Percentiles rank a stretch among this genome's conserved stretches.
Conservation (phyloP, 2,329 filamentous ascomycete species). For the Phymatotrichopsis omnivora region DNA sequence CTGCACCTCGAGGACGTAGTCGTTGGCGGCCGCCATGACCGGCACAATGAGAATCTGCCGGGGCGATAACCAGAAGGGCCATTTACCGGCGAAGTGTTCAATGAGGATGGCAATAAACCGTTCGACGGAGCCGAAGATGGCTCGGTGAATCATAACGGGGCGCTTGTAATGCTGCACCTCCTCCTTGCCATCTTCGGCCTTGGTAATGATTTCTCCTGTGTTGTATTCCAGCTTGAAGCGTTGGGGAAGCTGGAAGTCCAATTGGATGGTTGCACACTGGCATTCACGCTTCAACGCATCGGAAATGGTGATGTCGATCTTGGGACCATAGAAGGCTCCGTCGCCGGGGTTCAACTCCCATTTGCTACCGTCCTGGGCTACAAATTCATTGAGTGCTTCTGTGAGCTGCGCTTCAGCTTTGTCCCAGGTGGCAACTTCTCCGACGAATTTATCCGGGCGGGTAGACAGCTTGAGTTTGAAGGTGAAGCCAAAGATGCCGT, state of each 20-base stretch:
- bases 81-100: conserved; percentile 78
- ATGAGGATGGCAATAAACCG: conserved; percentile 64
- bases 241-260: conserved; percentile 75
- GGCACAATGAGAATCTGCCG: conserved; percentile 71
- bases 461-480: conserved; percentile 96
- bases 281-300: conserved; percentile 76
- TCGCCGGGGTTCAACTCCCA: conserved; percentile 94
- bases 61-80: conserved; percentile 84
- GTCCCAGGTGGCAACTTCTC: conserved; percentile 79
- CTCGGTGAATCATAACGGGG: conserved; percentile 79
- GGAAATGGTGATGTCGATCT: conserved; percentile 91
- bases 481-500: conserved; percentile 72
- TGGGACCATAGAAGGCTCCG: conserved; percentile 95
- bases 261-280: conserved; percentile 89
- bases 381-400: conserved; percentile 69
- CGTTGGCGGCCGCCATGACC: conserved; percentile 59
- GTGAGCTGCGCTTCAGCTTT: conserved; percentile 73
- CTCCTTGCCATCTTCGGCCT: conserved; percentile 33
- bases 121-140: conserved; percentile 63
- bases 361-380: conserved; percentile 48
- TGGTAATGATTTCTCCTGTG: conserved; percentile 54
- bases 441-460: conserved; percentile 77
- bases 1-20: conserved; percentile 67
- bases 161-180: conserved; percentile 55
- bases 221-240: conserved; percentile 85